Evolutionary conservation across 2,329 filamentous ascomycete genomes (phyloP), one percentile per base, ranked within the genome.

Genomic region (Ceratocystis ficicola): DNA sequence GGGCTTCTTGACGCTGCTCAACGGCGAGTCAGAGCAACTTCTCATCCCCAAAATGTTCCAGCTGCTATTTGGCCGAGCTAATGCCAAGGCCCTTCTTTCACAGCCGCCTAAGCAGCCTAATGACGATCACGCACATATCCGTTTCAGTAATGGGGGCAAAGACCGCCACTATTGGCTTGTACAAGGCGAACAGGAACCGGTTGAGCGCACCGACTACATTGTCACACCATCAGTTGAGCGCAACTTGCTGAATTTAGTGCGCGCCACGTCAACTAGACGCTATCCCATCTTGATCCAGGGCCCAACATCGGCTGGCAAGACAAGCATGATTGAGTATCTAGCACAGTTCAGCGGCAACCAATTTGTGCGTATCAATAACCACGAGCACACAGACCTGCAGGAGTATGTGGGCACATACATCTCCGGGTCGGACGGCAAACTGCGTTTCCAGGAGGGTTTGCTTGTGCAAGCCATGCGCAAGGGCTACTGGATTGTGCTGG

Each of bases 311-410:
- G 89, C 93, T 12, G 94, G 94, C 69, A 99, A 99, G 76, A 99
- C 94, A 0, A 97, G 93, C 75, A 99, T 99, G 94, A 95, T 99
- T 52, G 93, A 97, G 75, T 96, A 96, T 73, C 81, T 99, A 46
- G 93, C 95, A n/a, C 94, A 95, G 72, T 88, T 89, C 65, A 97
- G 91, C 36, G 94, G 95, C 2, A 96, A 99, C 74, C 94, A 89
- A 72, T 99, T 97, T 73, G 91, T 99, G 55, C 86, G 94, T 68
- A 99, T 99, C 79, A 99, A 99, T 77, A 99, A 99, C 71, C 94
- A 99, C 75, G 95, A 99, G 73, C 94, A 99, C 72, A 99, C 94
- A 0, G 94, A 99, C 74, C 79, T 99, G 46, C 94, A 99, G 75
- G 95, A 99, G 73, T 99, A 99, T 72, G 78, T 99, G 5, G 94